Percentiles rank a stretch among this genome's conserved stretches.
These are phyloP conservation scores for Globisporangium abappressorium DNA, from an alignment of 352 stramenopile species.

Conservation along the genomic window DNA sequence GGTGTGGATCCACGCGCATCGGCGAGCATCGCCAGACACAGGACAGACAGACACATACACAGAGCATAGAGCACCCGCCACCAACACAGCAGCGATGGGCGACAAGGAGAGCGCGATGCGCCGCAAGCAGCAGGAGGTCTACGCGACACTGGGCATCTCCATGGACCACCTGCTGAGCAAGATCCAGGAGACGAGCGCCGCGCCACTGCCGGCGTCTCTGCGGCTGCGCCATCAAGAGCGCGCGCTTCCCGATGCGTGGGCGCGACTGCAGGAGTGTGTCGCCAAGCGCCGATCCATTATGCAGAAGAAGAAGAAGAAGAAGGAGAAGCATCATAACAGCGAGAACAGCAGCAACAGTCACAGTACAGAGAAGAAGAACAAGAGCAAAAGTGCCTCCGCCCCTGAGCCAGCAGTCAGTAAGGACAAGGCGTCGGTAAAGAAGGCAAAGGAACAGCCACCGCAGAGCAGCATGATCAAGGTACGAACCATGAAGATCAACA, in stretches of 20 bases:
- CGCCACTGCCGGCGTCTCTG: slow-evolving; percentile 21
- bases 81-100: not conserved
- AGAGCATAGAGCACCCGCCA: not conserved
- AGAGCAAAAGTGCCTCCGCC: slow-evolving; percentile 9
- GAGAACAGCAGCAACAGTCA: slow-evolving; percentile 8
- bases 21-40: not conserved
- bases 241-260: slow-evolving; percentile 20
- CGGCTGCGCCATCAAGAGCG: slow-evolving; percentile 6
- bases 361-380: not conserved
- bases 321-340: slow-evolving; percentile 7
- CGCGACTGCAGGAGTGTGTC: slow-evolving; percentile 19
- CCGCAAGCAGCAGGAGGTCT: slow-evolving; percentile 25
- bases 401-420: slow-evolving; percentile 6
- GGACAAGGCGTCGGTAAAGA: not conserved
- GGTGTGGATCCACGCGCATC: no score
- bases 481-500: slow-evolving; percentile 12
- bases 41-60: not conserved
- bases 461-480: not conserved
- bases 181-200: slow-evolving; percentile 19
- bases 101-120: slow-evolving; percentile 15
- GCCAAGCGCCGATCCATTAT: slow-evolving; percentile 25
- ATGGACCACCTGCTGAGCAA: slow-evolving; percentile 52
- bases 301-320: slow-evolving; percentile 21
- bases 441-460: not conserved
- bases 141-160: slow-evolving; percentile 37